phyloP scores from a whole-genome alignment of 805 yeast species.

The Kazachstania africana region DNA sequence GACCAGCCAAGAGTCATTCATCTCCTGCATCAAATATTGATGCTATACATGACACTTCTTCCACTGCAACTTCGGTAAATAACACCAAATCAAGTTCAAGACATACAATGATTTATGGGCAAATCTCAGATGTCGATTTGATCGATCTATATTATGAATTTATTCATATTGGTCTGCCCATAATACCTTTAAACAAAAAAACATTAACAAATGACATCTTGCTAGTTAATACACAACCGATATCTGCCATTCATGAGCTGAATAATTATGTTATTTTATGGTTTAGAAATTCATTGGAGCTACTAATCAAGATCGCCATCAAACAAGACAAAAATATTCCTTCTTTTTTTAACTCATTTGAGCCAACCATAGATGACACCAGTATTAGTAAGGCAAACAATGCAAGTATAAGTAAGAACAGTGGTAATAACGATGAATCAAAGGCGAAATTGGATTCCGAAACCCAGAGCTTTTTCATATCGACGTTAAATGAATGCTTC shows the following conservation, averaged over 20 bases:
- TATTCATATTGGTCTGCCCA: conserved; percentile 30
- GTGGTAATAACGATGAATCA: conserved; percentile 1
- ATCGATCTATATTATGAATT: conserved; percentile 38
- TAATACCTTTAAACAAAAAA: conserved; percentile 27
- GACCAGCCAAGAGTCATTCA: too few relatives aligned
- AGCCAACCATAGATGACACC: background rate
- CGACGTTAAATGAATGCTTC: conserved; percentile 24
- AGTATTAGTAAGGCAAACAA: conserved; percentile 2
- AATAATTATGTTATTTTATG: conserved; percentile 23
- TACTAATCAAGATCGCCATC: conserved; percentile 20
- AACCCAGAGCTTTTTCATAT: conserved; percentile 16
- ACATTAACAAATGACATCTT: conserved; percentile 23
- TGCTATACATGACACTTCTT: too few relatives aligned
- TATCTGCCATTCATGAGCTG: conserved; percentile 22
- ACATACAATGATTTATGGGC: conserved; percentile 19
- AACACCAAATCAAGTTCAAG: too few relatives aligned
- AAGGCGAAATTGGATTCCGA: conserved; percentile 11
- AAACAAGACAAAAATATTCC: conserved; percentile 8
- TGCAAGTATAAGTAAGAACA: conserved; percentile 1
- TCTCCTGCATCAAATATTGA: too few relatives aligned
- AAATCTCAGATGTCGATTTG: conserved; percentile 27
- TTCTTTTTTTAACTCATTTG: conserved; percentile 8
- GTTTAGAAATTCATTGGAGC: conserved; percentile 25
- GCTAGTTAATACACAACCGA: conserved; percentile 22
- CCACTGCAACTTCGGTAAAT: too few relatives aligned